Base-by-base conservation (phyloP, 495 filamentous ascomycete genomes). In the Hypoxylon perforatum region DNA sequence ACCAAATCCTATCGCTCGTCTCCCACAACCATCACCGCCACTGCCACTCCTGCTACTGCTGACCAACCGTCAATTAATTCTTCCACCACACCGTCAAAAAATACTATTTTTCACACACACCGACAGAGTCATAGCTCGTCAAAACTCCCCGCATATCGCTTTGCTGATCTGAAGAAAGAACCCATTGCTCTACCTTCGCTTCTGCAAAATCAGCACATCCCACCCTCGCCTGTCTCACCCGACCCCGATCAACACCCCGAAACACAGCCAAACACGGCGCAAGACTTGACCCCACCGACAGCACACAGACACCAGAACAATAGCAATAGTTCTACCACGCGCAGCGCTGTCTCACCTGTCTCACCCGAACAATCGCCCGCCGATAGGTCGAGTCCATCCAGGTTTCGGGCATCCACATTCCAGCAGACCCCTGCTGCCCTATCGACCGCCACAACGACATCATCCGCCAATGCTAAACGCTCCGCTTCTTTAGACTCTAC, bases 111-210 rank as follows among this genome's bases (percentile, higher is more conserved):
- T 23, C 79, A 83, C 64, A 68, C 76, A 28, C 80, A 84, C 61
- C 80, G 82, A 64, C 79, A 80, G 52, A 80, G 71, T 61, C 77
- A 83, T 69, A 84, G 78, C 33, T 81, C 80, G 12, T 82, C 80
- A 53, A 84, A 82, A 55, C 72, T 83, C 51, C 81, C 82, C 21
- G 74, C 81, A 22, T 84, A 75, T 61, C 80, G 81, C 41, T 82
- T 83, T 63, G 76, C 75, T 53, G 81, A 84, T 72, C 72, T 80
- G 41, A 79, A 78, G 55, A 80, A 78, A 57, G 74, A 81, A 51
- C 62, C 74, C 39, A 70, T 65, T 42, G 33, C 59, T 17, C 23
- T 75, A 15, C 69, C 78, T 25, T 77, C 75, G 35, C 69, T 79
- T 33, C 65, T 79, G 53, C 69, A 63, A 25, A 60, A 55, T 53